Conservation (phyloP, 108 stramenopile genomes). For the Nitzschia sp. region DNA sequence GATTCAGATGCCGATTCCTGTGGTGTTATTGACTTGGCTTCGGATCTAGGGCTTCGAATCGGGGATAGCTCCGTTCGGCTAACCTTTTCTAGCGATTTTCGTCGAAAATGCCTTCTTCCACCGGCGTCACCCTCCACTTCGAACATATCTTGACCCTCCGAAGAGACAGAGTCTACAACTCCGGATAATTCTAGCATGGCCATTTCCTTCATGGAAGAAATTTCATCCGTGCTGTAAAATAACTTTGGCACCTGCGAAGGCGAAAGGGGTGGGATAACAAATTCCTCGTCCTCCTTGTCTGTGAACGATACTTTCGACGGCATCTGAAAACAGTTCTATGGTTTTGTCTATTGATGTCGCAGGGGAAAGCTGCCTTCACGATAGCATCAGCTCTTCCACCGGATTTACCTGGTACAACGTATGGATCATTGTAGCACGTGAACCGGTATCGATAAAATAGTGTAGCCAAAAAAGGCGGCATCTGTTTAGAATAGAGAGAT, state of each 20-base stretch:
- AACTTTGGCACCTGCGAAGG: background rate
- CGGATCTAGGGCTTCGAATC: background rate
- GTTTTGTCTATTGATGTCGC: no score
- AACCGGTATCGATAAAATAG: no score
- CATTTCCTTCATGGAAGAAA: constrained; percentile 5
- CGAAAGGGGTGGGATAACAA: background rate
- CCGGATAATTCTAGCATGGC: background rate
- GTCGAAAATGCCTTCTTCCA: background rate
- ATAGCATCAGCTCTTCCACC: no score
- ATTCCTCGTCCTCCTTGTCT: background rate
- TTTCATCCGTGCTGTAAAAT: constrained; percentile 11
- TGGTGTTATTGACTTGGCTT: background rate
- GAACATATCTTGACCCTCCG: constrained; percentile 3
- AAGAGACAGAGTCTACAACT: background rate
- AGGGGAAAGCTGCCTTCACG: no score
- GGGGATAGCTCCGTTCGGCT: background rate
- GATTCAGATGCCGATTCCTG: background rate
- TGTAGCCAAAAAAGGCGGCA: no score
- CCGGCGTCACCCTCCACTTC: background rate
- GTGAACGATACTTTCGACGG: background rate
- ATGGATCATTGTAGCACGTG: no score
- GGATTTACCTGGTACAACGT: no score
- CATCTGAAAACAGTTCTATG: no score
- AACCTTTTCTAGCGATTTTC: background rate
- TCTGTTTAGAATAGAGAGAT: no score